Conservation (phyloP, 768 basidiomycete species). For the Pulveroboletus frians region DNA sequence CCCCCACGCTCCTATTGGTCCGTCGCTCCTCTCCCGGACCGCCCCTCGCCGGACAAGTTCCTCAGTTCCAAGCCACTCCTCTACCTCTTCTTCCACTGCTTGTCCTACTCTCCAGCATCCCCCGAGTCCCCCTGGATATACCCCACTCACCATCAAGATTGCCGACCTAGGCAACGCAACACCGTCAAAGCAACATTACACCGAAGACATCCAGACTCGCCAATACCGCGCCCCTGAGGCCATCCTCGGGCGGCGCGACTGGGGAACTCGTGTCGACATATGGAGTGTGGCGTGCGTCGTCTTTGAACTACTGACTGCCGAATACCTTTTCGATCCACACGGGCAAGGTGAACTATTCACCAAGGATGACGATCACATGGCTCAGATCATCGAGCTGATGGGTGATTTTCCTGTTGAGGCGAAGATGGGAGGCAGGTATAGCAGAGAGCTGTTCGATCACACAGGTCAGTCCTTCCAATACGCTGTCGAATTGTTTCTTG, state of each 20-base stretch:
- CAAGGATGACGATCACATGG: slow-evolving; percentile 95
- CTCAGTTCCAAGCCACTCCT: slow-evolving; percentile 16
- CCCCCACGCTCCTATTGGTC: slow-evolving; percentile 31
- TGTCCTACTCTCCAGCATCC: slow-evolving; percentile 23
- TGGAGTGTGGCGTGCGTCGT: slow-evolving; percentile 91
- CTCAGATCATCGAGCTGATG: slow-evolving; percentile 88
- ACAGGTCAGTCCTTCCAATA: slow-evolving; percentile 40
- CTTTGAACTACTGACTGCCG: slow-evolving; percentile 87
- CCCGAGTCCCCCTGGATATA: slow-evolving; percentile 14
- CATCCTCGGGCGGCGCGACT: slow-evolving; percentile 80
- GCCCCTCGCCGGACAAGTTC: slow-evolving; percentile 37
- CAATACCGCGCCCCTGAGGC: slow-evolving; percentile 95
- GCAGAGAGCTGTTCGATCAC: slow-evolving; percentile 78
- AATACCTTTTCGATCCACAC: slow-evolving; percentile 89
- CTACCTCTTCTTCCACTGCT: slow-evolving; percentile 17
- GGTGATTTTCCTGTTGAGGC: slow-evolving; percentile 70
- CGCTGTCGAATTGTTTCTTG: neutral
- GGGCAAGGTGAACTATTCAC: slow-evolving; percentile 75
- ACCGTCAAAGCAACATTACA: slow-evolving; percentile 84
- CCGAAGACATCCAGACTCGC: slow-evolving; percentile 94
- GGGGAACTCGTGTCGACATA: slow-evolving; percentile 82
- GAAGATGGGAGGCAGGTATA: slow-evolving; percentile 82
- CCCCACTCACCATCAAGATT: slow-evolving; percentile 80
- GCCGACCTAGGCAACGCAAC: slow-evolving; percentile 94
- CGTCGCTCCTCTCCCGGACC: slow-evolving; percentile 62